Base-by-base conservation (phyloP, 164 flowering plant genomes). In the Berberis thunbergii region DNA sequence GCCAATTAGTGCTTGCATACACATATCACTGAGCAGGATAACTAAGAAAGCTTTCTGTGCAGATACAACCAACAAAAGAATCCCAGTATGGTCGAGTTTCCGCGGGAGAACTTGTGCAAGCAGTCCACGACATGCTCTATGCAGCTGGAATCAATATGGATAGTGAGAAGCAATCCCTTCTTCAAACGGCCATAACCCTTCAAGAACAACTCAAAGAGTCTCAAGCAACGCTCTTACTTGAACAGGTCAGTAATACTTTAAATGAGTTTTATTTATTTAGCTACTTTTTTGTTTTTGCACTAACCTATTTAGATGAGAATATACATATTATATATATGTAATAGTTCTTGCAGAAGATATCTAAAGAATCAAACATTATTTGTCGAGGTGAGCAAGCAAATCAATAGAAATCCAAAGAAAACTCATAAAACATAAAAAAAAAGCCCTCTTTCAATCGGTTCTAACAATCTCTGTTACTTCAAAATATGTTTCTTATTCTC, bases 111-210 rank as follows among this genome's bases (percentile, higher is more conserved):
- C 62, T 91, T 67, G 96, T 91, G 65, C 88, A 91, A 70, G 96
- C 99, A 66, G 96, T 94, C 63, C 86, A 83, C 64, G 97, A 91
- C 74, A 89, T 94, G 91, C 91, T 94, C 60, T 84, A 88, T 53
- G 84, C 96, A 11, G 97, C 96, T 68, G 99, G 99, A 39, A 72
- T 94, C 63, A 76, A 72, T 74, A 78, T 94, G 81, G 97, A 90
- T 70, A 71, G 77, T 46, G 97, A 91, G 77, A 85, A 83, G 78
- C 96, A 89, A 70, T 80, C 89, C 46, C 76, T 91, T 13, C 72
- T 94, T 68, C 84, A 83, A 69, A 80, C 83, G 67, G 77, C 88
- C 49, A 63, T 91, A 45, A 76, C 83, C 42, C 78, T 91, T 64
- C 88, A 89, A 74, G 96, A 94, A 72, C 83, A 86, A 68, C 77